Evolutionary conservation across 495 filamentous ascomycete species (phyloP), one percentile per base, ranked within the genome.

Genomic region (Penicillium paradoxum): DNA sequence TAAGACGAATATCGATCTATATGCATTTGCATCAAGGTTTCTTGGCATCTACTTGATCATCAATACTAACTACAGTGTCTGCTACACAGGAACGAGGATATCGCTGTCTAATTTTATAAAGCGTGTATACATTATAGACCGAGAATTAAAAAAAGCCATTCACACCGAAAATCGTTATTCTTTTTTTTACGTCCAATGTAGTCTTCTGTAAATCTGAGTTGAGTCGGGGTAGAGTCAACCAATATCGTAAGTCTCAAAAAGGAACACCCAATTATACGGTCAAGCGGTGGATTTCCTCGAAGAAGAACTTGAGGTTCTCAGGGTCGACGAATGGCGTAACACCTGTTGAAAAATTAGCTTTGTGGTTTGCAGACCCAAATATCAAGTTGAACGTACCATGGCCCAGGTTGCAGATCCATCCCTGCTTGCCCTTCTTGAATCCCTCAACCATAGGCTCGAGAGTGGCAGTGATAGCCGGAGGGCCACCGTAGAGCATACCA

Each of bases 281-380:
- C 43, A 75, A 54, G 47, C 89, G 86, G 64, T 95, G 88, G 49
- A 97, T 83, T 70, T 98, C 95, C 68, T 95, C 75, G 55, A 97
- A 95, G 79, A 85, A 98, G 74, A 92, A 95, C 63, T 80, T 89
- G 49, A 98, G 74, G 66, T 96, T 83, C 34, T 97, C 90, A 2
- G 93, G 93, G 54, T 96, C 84, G 22, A 97, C 93, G 51, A 89
- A 85, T 2, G 95, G 93, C 17, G 95, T 97, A 49, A 98, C 88
- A 56, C 89, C 87, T 90, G 39, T 6, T 18, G 5, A 18, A 33
- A 13, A 25, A 40, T 67, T 55, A 71, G 63, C 43, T 59, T 43
- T 4, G 34, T 46, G 21, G 19, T 18, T 49, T n/a, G 6, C 53
- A 14, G 41, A 14, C 1, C 34, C 32, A 47, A 49, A 22, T 7